A percentile compares a stretch with the other conserved stretches of the same genome.
These are phyloP conservation scores for Globisporangium barbulae DNA, from an alignment of 352 stramenopile species.

Conservation along the genomic window DNA sequence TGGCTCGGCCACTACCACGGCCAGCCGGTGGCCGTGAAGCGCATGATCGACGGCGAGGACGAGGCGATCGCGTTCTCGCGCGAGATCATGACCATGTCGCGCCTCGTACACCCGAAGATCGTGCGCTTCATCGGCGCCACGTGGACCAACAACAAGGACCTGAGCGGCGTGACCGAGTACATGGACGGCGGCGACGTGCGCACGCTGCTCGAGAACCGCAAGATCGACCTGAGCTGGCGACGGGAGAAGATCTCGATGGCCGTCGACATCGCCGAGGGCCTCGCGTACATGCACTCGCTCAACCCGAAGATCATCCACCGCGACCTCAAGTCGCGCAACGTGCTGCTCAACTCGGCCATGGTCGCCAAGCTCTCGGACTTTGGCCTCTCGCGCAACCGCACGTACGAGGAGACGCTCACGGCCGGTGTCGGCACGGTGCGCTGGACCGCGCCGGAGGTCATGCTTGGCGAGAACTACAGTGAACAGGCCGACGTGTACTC, in stretches of 20 bases:
- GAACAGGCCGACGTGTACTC: conserved; percentile 88
- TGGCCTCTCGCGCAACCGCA: conserved; percentile 75
- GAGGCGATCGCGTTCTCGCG: conserved; percentile 71
- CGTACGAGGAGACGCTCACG: conserved; percentile 84
- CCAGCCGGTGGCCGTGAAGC: conserved; percentile 81
- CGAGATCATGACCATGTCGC: conserved; percentile 84
- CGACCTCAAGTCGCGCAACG: conserved; percentile 82
- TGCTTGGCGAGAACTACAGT: conserved; percentile 86
- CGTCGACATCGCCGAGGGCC: conserved; percentile 74
- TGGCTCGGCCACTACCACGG: conserved; percentile 87
- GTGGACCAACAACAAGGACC: conserved; percentile 76
- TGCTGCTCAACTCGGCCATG: conserved; percentile 74
- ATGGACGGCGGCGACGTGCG: conserved; percentile 85
- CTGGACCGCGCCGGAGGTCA: conserved; percentile 86
- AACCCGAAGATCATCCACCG: conserved; percentile 83
- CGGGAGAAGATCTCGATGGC: conserved; percentile 85
- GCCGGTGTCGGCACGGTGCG: conserved; percentile 79
- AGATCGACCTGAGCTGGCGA: conserved; percentile 79
- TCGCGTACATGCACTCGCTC: conserved; percentile 84
- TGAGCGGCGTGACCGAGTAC: conserved; percentile 81
- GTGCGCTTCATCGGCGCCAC: conserved; percentile 85
- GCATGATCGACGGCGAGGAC: conserved; percentile 83
- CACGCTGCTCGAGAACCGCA: conserved; percentile 76
- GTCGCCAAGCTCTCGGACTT: conserved; percentile 87
- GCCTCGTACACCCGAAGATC: conserved; percentile 76